Base-by-base conservation (phyloP, 1,284 basidiomycete genomes). In the Leccinum proliferum region DNA sequence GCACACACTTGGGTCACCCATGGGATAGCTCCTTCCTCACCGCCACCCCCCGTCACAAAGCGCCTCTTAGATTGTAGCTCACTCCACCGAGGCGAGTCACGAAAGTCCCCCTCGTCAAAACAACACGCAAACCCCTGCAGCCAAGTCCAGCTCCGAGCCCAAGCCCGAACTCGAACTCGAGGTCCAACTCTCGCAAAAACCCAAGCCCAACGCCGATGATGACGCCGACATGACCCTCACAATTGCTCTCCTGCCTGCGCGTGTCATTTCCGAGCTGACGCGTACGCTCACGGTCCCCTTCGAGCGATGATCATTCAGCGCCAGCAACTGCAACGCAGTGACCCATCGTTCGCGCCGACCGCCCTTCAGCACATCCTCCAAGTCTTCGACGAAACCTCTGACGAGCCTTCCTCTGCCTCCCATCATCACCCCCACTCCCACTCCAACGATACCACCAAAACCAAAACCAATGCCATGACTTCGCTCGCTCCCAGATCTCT, bases 21-120 rank as follows among this genome's bases (percentile, higher is more conserved):
- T 84, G 83, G n/a, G 79, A 80, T 64, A 70, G 76, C 12, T 84
- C 82, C 41, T 84, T 83, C 4, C 72, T 87, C 25, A 25, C 25
- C 25, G 25, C 25, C 63, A 79, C 82, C 25, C 25, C 25, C 25
- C 25, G 25, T 25, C 25, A 25, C 1, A 84, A 25, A 89, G 87
- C 1, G 84, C 83, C 2, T 87, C 87, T 29, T 83, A 87, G 72
- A 72, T 59, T 1, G 63, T 64, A 1, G 21, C 57, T 7, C 59
- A 46, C 35, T 68, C 67, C 10, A 43, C 48, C 29, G 64, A 61
- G 58, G 67, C 61, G 2, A 70, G 63, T 25, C 64, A 63, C 39
- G 10, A 64, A 72, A 48, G 58, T 32, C 3, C 53, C 11, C 29
- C 29, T 0, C 60, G 0, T 60, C 61, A 15, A 64, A 57, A 29